Base-by-base conservation (phyloP, 2,329 filamentous ascomycete species). In the Stagonosporopsis tanaceti region DNA sequence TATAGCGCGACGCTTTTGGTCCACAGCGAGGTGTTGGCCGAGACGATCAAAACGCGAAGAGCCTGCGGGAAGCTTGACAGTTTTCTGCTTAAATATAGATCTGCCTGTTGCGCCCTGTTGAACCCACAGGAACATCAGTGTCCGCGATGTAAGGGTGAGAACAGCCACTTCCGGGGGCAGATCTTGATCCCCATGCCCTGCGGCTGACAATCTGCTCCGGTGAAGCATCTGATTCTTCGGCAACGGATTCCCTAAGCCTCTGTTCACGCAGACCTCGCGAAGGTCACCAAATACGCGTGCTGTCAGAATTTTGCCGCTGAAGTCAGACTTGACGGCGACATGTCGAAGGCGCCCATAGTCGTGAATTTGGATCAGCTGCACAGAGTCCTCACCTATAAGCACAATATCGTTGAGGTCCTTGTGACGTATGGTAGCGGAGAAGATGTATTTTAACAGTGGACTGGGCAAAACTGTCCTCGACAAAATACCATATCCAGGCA, bases 371-470 rank as follows among this genome's bases (percentile, higher is more conserved):
- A 88, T 90, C 62, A 98, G 87, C 64, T 94, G 89, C 41, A 99
- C 84, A 66, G 87, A 91, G 61, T 90, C 85, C 64, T 96, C 90
- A 51, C 93, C 91, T 55, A 99, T 84, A 67, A 97, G 92, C 35
- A 93, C 89, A 62, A 97, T 86, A 78, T 98, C 93, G 65, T 95
- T 93, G 59, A 87, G 82, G 40, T 82, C 77, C 48, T 82, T 81
- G 53, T 88, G 88, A 56, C 93, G 85, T 57, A 98, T 81, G 58
- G 89, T 86, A n/a, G 89, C 91, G 12, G 93, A 91, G 14, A 97
- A 79, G 40, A 97, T 89, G 80, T 85, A 90, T 70, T 89, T 89
- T 53, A 89, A 84, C 34, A 90, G 80, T 1, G 93, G 90, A 61
- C 91, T 96, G 50, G 88, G 85, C 47, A 94, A 81, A 28, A 96